phyloP scores from a whole-genome alignment of 2,329 filamentous ascomycete species.

The Microsporum audouinii region DNA sequence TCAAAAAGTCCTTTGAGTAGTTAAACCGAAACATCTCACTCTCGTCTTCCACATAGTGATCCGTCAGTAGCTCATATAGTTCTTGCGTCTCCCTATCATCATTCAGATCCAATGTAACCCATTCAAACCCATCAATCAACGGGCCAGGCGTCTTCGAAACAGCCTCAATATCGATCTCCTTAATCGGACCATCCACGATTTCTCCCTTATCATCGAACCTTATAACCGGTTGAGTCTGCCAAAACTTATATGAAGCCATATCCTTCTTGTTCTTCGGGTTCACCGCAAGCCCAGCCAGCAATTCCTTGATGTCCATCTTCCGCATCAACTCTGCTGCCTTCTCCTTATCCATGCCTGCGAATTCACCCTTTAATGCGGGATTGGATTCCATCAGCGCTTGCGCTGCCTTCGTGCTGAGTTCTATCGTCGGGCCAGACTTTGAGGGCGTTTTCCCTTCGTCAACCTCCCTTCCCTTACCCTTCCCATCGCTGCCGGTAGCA shows the following conservation, averaged over 20 bases:
- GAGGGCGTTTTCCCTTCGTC: constrained; percentile 17
- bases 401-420: constrained; percentile 29
- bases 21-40: constrained; percentile 97
- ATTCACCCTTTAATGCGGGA: constrained; percentile 57
- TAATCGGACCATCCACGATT: constrained; percentile 70
- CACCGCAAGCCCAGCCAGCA: constrained; percentile 49
- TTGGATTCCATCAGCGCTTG: constrained; percentile 38
- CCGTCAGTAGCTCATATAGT: constrained; percentile 79
- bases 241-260: constrained; percentile 97
- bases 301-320: constrained; percentile 37
- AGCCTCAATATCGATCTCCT: constrained; percentile 63
- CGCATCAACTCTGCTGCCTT: constrained; percentile 41
- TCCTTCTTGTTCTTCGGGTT: constrained; percentile 86
- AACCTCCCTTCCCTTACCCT: constrained; percentile 17
- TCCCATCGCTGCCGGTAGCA: constrained; percentile 7
- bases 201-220: constrained; percentile 56
- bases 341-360: constrained; percentile 60
- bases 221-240: constrained; percentile 92
- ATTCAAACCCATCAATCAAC: constrained; percentile 78
- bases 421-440: constrained; percentile 19
- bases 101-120: constrained; percentile 79
- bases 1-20: constrained; percentile 78
- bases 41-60: constrained; percentile 94
- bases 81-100: constrained; percentile 70
- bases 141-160: constrained; percentile 66